Evolutionary conservation across 1,139 yeast species (phyloP), one percentile per base, ranked within the genome.

Genomic region (Hanseniaspora uvarum): DNA sequence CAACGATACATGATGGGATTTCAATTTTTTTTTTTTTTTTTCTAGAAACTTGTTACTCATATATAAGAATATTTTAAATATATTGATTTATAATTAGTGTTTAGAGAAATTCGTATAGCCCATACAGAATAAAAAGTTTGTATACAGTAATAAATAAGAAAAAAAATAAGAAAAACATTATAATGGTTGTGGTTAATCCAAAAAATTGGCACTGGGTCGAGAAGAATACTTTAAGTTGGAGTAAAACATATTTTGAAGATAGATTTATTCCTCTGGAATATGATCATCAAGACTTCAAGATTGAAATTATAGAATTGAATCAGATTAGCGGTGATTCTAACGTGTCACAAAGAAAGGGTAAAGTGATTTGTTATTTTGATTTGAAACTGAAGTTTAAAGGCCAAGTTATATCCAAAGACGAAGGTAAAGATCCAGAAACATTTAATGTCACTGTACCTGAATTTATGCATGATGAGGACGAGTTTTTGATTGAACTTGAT

Each of bases 191-290:
- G 46, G 83, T 83, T 66, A 84, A 84, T 71, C 94, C 94, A 46
- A 83, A 84, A 68, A 84, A 84, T 77, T 84, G 92, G 94, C 92
- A 84, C 71, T 84, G 94, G 92, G 81, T 84, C 43, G 87, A 83
- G 63, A 83, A 79, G 64, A 83, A 83, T 71, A 83, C 89, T 61
- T 73, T 83, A 54, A 81, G 86, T 55, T 84, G 92, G 92, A 76
- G 86, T 21, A 78, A 78, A 62, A 69, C 70, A 12, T 83, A 83
- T 64, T 72, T 84, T 58, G 68, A 73, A 39, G 66, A 70, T 34
- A 70, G 74, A 30, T 68, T 83, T 41, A 63, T 67, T 38, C 55
- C 55, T 8, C 18, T 53, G 10, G 71, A 70, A 38, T 62, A 67
- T 41, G 76, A 71, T 11, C 68, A 63, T 3, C 67, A 69, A 57